A percentile compares a stretch with the other conserved stretches of the same genome.
phyloP scores from a whole-genome alignment of 768 basidiomycete species.

The Solioccasus polychromus region DNA sequence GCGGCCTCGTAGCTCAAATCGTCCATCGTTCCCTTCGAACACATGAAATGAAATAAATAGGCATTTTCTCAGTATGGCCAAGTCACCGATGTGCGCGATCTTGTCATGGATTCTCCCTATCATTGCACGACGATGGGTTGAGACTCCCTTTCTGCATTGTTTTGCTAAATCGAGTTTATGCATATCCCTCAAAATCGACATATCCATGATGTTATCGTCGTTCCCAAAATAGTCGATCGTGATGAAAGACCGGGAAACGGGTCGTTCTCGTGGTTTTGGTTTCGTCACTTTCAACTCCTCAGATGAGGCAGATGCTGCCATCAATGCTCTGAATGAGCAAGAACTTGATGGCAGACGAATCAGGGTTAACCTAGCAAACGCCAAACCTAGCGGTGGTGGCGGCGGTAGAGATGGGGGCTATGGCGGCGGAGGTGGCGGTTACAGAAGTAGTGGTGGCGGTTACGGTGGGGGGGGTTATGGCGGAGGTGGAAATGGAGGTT shows the following conservation, averaged over 20 bases:
- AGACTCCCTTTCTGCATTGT: conserved; percentile 22
- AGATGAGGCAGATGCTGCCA: conserved; percentile 44
- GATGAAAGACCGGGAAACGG: conserved; percentile 53
- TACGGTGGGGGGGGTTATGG: conserved; percentile 3
- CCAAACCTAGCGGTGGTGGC: conserved; percentile 29
- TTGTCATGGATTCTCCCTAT: conserved; percentile 28
- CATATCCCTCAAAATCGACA: conserved; percentile 20
- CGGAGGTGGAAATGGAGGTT: no score
- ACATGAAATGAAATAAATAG: conserved; percentile 20
- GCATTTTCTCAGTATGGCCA: conserved; percentile 44
- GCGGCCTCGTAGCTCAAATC: conserved; percentile 5
- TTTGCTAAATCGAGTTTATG: conserved; percentile 26
- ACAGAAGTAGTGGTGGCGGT: conserved; percentile 14
- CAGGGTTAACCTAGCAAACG: conserved; percentile 45
- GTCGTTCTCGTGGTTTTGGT: conserved; percentile 56
- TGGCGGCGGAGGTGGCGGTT: conserved; percentile 11
- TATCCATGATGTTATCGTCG: conserved; percentile 6
- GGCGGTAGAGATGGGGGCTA: conserved; percentile 14
- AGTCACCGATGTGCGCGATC: conserved; percentile 49
- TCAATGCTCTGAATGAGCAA: conserved; percentile 44
- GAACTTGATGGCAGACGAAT: conserved; percentile 54
- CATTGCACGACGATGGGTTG: conserved; percentile 31
- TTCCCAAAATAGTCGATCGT: conserved; percentile 28
- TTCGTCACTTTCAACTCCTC: conserved; percentile 42
- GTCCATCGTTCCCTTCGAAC: conserved; percentile 2